Base-by-base conservation (phyloP, 2,329 filamentous ascomycete genomes). In the Lecanicillium sp. region DNA sequence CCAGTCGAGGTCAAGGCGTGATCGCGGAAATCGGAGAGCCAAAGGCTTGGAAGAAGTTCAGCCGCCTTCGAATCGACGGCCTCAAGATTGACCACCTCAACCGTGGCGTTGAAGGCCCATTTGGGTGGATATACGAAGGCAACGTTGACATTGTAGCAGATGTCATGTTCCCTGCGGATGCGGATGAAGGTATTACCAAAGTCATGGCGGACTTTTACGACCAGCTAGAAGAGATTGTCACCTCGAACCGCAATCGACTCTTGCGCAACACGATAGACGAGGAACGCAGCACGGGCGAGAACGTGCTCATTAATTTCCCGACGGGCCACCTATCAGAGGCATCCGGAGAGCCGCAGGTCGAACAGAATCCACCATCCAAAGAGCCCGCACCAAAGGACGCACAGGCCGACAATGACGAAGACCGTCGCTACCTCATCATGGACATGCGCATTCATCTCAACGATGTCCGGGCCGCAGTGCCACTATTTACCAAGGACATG, bases 121-220 rank as follows among this genome's bases (percentile, higher is more conserved):
- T 98, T 59, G 89, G 87, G 4, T 98, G 92, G 92, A 98, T 98
- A 38, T 85, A 94, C 49, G 87, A 97, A 62, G 92, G 92, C 25
- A 94, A 92, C 46, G 88, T 98, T 29, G 92, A 98, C 56, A 95
- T 98, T 45, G 81, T 97, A 12, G 85, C 92, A 6, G 92, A 98
- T 53, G 81, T 98, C 47, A 90, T 95, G 79, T 86, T 98, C 45
- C 92, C 92, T 1, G 79, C 80, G 22, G 92, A 97, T 39, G 78
- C 79, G 29, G 86, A 94, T 43, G 88, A 90, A 45, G 86, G 89
- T 46, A 81, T 98, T 40, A 84, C 83, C 17, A 96, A 96, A 58
- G 88, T 96, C 33, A 85, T 98, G 75, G 82, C 84, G n/a, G 89
- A 96, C 56, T 89, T 98, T 53, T 97, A 97, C 61, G 90, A 97